These are phyloP conservation scores for Tulasnella sp. DNA, from an alignment of 768 basidiomycete genomes.

Conservation along the genomic window DNA sequence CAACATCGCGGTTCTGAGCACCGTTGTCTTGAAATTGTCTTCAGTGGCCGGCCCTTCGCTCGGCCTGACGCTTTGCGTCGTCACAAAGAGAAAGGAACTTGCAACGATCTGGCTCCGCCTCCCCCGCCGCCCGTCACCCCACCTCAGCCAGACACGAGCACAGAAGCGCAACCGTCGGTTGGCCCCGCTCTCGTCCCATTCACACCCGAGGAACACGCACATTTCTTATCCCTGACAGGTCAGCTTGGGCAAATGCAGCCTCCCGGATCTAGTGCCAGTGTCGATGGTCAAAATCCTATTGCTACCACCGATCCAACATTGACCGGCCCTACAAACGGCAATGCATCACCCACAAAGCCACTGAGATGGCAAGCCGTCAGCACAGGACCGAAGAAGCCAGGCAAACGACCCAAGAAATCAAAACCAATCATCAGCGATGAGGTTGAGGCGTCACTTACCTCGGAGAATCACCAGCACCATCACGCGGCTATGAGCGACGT, in stretches of 20 bases:
- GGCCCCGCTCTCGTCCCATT: background rate
- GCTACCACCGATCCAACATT: background rate
- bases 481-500: background rate
- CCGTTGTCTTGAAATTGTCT: background rate
- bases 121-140: background rate
- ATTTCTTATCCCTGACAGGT: background rate
- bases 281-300: background rate
- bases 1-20: too few species aligned
- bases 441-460: background rate
- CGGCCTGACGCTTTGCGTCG: conserved; percentile 11
- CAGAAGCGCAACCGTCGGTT: background rate
- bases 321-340: too few species aligned
- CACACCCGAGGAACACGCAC: background rate
- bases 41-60: conserved; percentile 12
- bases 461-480: background rate
- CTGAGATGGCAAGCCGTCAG: background rate
- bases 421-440: background rate
- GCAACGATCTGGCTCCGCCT: background rate
- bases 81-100: conserved; percentile 12
- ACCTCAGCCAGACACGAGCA: background rate
- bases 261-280: background rate
- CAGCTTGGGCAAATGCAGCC: background rate
- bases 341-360: background rate
- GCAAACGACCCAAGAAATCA: background rate
- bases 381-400: background rate